phyloP scores from a whole-genome alignment of 352 stramenopile genomes.

The Ophiocytium majus region DNA sequence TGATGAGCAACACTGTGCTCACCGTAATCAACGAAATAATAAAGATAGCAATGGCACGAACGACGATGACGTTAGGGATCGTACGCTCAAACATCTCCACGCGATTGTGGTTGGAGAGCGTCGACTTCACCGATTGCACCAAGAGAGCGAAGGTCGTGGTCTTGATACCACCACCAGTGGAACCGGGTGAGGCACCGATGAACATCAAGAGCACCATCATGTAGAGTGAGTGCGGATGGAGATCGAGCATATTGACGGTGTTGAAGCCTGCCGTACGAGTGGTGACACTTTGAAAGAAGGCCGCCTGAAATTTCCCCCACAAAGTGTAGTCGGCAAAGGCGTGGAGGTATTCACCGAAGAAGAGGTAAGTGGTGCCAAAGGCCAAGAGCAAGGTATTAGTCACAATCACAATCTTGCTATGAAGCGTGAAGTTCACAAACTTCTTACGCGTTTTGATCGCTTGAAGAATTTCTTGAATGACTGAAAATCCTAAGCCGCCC shows the following conservation, averaged over 20 bases:
- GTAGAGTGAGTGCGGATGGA: conserved; percentile 1
- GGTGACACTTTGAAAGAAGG: conserved; percentile 6
- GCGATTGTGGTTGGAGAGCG: not conserved
- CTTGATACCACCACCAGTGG: conserved; percentile 7
- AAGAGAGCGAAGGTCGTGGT: not conserved
- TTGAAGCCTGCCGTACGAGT: not conserved
- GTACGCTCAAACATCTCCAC: conserved; percentile 3
- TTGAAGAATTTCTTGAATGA: not conserved
- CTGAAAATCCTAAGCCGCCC: not conserved
- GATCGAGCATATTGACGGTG: not conserved
- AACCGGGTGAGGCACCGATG: conserved; percentile 10
- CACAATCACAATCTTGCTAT: not conserved
- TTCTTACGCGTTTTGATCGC: not conserved
- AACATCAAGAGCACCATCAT: conserved; percentile 10
- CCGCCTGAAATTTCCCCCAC: not conserved
- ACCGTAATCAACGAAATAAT: not conserved
- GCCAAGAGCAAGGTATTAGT: not conserved
- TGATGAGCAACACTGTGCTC: not conserved
- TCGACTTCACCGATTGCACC: not conserved
- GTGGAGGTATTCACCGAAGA: not conserved
- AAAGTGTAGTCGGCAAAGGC: not conserved
- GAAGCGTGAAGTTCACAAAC: not conserved
- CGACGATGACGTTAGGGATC: not conserved
- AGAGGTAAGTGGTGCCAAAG: not conserved
- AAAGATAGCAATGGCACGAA: not conserved